Evolutionary conservation across 768 basidiomycete genomes (phyloP), one percentile per base, ranked within the genome.

Genomic region (Candolleomyces efflorescens): DNA sequence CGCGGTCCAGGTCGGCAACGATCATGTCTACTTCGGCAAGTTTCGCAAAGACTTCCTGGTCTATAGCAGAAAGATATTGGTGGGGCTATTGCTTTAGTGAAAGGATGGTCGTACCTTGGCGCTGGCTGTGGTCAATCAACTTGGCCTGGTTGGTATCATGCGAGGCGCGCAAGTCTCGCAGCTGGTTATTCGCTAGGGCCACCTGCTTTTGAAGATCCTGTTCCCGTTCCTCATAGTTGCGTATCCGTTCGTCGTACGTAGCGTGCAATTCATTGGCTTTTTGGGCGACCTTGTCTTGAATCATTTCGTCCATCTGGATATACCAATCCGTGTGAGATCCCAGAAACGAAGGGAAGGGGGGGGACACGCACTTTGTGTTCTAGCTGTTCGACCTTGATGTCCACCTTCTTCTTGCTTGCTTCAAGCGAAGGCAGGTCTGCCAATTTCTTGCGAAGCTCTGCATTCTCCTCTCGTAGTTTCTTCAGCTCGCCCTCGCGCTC

Each of bases 211-310:
- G 90, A 44, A 98, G 75, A 65, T 96, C 95, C 69, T 92, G 89
- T 73, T 99, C 97, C 94, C 96, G 83, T 67, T 96, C 96, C 70
- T 95, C 94, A 64, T 96, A 98, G 71, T 98, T 99, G 52, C 92
- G 80, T 68, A 99, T 79, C 63, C 88, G 88, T 74, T 99, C 97
- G 65, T 99, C 97, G 62, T 97, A 98, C 5, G 92, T 94, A 15
- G 96, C 97, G 62, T 96, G 92, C 18, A 98, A 78, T 73, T 98
- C 97, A 56, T 95, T 96, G 75, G 98, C 93, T 73, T 98, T 98
- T 70, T 92, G 90, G 3, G 78, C 75, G 36, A 98, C 89, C 66
- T 88, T 89, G 63, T 98, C 96, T 59, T 85, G 81, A 56, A 98
- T 92, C 75, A 94, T 77, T 46, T 89, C 87, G 22, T 98, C 95